Evolutionary conservation across 768 basidiomycete species (phyloP), one percentile per base, ranked within the genome.

Genomic region (Nidularia pulvinata): DNA sequence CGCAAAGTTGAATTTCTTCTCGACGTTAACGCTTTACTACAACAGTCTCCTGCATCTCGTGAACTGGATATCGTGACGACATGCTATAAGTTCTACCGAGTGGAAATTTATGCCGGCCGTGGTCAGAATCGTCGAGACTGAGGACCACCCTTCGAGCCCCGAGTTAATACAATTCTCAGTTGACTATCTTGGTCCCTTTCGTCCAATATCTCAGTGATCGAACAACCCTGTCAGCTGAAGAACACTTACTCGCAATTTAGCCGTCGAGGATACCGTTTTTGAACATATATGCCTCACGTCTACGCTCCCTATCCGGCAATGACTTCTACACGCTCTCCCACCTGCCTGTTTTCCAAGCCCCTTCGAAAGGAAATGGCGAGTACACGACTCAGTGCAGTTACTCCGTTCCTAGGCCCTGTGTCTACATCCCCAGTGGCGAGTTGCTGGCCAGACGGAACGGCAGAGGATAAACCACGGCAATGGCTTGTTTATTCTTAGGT

Each of bases 391-490:
- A 33, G 32, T 33, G 19, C 22, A 19, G 37, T 50, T 50, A n/a
- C 34, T 6, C 49, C 34, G 37, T 34, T 37, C 34, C 49, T 16
- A 7, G 34, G 33, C 9, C 33, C 37, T 33, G 10, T 16, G 25
- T 13, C 13, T 19, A 19, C 19, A 19, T 19, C 19, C 19, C 19
- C 19, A 19, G 19, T 19, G 19, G 19, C 19, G 19, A 19, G 19
- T 19, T 50, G 49, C 35, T 36, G 34, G 7, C 13, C n/a, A 50
- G 16, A 39, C 49, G 49, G 58, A 57, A 55, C 45, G 60, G 58
- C 53, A 49, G 49, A 39, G 61, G 61, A 58, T 56, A 58, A 62
- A 62, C 49, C 35, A 52, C 59, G 61, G 61, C 46, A 56, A 46
- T 47, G 33, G 19, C 19, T 19, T 19, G 37, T 37, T 37, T 55